Conservation (phyloP, 495 filamentous ascomycete genomes). For the Hypoxylon trugodes region DNA sequence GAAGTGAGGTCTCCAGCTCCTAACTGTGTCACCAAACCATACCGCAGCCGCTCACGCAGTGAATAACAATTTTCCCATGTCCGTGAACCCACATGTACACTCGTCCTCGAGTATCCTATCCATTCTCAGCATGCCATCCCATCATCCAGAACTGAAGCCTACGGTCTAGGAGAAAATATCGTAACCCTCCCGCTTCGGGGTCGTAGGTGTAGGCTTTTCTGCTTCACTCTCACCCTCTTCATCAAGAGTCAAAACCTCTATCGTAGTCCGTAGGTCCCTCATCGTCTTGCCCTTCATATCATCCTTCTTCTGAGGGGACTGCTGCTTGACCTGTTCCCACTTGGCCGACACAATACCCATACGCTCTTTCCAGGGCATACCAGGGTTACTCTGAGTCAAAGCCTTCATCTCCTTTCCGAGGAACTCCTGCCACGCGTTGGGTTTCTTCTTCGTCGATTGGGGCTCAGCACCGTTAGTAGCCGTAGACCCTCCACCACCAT, state of each 20-base stretch:
- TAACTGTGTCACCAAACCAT: too few species aligned
- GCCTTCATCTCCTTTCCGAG: conserved; percentile 62
- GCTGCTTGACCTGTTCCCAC: conserved; percentile 18
- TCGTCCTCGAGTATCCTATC: neutral
- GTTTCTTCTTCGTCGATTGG: conserved; percentile 24
- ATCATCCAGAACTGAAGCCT: neutral
- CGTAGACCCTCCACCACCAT: conserved; percentile 13
- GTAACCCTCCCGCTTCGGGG: neutral
- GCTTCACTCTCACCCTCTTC: conserved; percentile 19
- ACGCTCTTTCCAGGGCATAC: conserved; percentile 63
- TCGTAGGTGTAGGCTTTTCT: neutral
- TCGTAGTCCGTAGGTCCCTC: conserved; percentile 8
- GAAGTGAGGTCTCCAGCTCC: too few species aligned
- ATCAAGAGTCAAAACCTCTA: conserved; percentile 34
- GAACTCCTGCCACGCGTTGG: conserved; percentile 70
- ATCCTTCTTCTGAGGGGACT: conserved; percentile 16
- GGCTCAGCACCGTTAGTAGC: conserved; percentile 14
- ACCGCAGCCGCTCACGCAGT: too few species aligned
- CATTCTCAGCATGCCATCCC: neutral
- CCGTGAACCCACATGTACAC: too few species aligned
- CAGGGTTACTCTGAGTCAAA: conserved; percentile 59
- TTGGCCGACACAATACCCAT: conserved; percentile 63
- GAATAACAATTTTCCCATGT: too few species aligned
- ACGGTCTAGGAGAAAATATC: conserved; percentile 14
- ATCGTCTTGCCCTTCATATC: neutral